Conservation (phyloP, 2,329 filamentous ascomycete genomes). For the Colletotrichum liaoningense region DNA sequence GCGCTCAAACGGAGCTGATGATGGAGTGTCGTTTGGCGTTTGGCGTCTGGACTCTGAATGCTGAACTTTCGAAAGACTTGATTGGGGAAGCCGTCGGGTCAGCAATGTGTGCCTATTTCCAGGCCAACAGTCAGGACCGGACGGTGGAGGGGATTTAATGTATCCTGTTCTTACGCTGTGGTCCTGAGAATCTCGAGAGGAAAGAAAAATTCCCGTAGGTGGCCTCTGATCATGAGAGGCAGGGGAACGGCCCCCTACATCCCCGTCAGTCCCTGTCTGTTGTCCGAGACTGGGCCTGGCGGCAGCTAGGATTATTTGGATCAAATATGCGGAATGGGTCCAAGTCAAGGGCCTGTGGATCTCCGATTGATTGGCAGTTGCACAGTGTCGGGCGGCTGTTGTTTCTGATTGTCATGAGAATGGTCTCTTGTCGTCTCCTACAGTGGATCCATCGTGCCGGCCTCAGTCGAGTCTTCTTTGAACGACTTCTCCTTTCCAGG, state of each 20-base stretch:
- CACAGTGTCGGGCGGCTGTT: constrained; percentile 31
- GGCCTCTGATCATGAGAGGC: constrained; percentile 18
- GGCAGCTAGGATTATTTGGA: constrained; percentile 35
- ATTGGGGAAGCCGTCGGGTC: not conserved
- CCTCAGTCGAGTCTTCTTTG: constrained; percentile 34
- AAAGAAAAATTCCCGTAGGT: constrained; percentile 16
- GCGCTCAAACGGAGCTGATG: not conserved
- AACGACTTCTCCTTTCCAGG: constrained; percentile 25
- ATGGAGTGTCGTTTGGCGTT: constrained; percentile 1
- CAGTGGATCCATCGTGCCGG: constrained; percentile 23
- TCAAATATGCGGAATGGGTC: constrained; percentile 34
- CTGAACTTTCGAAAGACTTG: not conserved
- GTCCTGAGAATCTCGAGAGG: constrained; percentile 31
- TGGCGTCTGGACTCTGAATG: not conserved
- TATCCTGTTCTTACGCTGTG: constrained; percentile 18
- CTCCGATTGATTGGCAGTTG: constrained; percentile 32
- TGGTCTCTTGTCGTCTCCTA: constrained; percentile 8
- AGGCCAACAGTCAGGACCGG: constrained; percentile 3
- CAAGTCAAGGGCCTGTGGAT: constrained; percentile 26
- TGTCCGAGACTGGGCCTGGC: constrained; percentile 33
- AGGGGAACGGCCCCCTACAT: constrained; percentile 25
- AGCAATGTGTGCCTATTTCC: constrained; percentile 2
- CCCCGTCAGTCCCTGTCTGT: constrained; percentile 21
- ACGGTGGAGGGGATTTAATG: constrained; percentile 25
- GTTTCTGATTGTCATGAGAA: constrained; percentile 33